These are phyloP conservation scores for Akanthomyces muscarius DNA, from an alignment of 2,329 filamentous ascomycete genomes.

Conservation along the genomic window DNA sequence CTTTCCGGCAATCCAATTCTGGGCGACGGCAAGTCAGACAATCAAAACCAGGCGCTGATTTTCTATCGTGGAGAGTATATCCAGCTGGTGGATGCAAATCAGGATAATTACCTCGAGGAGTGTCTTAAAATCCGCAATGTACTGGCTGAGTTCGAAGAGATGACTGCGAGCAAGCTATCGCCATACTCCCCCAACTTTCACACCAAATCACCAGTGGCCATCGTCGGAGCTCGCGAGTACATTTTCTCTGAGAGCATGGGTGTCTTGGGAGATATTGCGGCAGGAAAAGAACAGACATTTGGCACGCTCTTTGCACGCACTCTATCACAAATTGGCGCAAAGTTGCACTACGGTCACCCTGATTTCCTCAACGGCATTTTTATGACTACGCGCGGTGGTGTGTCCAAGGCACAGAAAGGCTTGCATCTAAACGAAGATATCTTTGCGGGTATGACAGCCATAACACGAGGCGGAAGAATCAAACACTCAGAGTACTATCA, in stretches of 20 bases:
- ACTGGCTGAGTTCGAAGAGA: conserved; percentile 95
- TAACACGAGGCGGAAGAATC: conserved; percentile 93
- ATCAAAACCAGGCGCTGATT: conserved; percentile 96
- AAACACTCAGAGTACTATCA: conserved; percentile 99
- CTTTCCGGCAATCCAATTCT: conserved; percentile 98
- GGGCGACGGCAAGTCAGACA: conserved; percentile 97
- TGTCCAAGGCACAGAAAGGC: conserved; percentile 98
- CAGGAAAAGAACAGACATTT: conserved; percentile 99
- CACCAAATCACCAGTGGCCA: conserved; percentile 79
- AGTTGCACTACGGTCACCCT: conserved; percentile 97
- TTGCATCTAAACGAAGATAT: conserved; percentile 99
- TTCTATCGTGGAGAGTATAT: conserved; percentile 99
- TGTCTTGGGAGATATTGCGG: conserved; percentile 95
- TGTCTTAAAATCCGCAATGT: conserved; percentile 98
- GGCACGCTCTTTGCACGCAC: conserved; percentile 98
- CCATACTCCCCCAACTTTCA: conserved; percentile 91
- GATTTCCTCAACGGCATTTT: conserved; percentile 99
- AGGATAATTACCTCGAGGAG: conserved; percentile 98
- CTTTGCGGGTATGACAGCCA: conserved; percentile 96
- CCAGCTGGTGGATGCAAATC: conserved; percentile 97
- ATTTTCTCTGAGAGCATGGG: conserved; percentile 99
- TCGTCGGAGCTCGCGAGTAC: conserved; percentile 97
- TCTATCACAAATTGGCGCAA: conserved; percentile 92
- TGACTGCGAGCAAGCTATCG: conserved; percentile 93
- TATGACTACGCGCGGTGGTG: conserved; percentile 97